phyloP scores from a whole-genome alignment of 2,329 filamentous ascomycete species.

The Trichoderma koningii region DNA sequence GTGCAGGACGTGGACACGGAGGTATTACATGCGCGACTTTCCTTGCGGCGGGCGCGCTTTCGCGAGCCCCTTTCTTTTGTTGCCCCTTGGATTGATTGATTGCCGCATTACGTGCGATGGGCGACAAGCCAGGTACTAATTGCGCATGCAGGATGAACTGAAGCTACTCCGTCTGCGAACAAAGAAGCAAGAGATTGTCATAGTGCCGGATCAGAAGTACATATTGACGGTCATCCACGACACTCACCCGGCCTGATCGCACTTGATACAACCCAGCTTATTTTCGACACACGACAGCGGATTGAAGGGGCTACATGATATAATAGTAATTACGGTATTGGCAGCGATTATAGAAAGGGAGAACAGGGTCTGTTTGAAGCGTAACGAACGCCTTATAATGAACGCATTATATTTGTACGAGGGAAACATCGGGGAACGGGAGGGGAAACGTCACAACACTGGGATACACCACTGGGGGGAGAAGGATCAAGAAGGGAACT shows the following conservation, averaged over 20 bases:
- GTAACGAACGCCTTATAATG: conserved; percentile 15
- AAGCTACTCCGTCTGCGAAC: conserved; percentile 75
- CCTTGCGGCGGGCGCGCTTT: neutral
- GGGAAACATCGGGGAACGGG: neutral
- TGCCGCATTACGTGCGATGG: neutral
- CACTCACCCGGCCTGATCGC: conserved; percentile 49
- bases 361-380: neutral
- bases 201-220: conserved; percentile 79
- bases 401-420: neutral
- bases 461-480: neutral
- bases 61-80: neutral
- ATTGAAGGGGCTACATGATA: conserved; percentile 15
- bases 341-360: conserved; percentile 5
- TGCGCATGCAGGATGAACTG: conserved; percentile 64
- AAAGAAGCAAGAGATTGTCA: conserved; percentile 83
- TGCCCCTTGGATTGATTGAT: neutral
- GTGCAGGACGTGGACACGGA: conserved; percentile 74
- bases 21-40: conserved; percentile 42
- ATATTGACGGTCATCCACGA: conserved; percentile 79
- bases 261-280: neutral
- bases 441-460: neutral
- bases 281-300: neutral
- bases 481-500: neutral
- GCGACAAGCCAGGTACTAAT: neutral
- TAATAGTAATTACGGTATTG: neutral